Base-by-base conservation (phyloP, 179 eudicot species). In the Vitellaria paradoxa region DNA sequence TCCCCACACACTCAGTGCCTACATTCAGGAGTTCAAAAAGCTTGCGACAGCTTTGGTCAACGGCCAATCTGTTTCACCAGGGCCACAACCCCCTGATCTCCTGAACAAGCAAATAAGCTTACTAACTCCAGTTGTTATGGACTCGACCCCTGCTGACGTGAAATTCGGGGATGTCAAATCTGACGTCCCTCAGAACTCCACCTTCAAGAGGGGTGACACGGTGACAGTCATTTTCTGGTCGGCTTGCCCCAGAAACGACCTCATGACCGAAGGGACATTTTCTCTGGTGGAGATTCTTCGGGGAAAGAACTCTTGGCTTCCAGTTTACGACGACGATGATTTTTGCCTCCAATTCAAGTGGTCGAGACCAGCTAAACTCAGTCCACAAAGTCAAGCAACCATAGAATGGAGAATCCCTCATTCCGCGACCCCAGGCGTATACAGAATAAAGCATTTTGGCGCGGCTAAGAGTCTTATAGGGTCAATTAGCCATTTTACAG, bases 211-310 rank as follows among this genome's bases (percentile, higher is more conserved):
- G 77, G 94, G 93, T 4, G 96, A 88, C 65, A 83, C 76, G 76
- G 98, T 89, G 69, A 82, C 82, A 0, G 91, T 88, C 4, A 80
- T 74, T 73, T 96, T 96, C 83, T 86, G 90, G 91, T 93, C 99
- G 52, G 97, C 97, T 46, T 91, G 98, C 77, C 99, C 99, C 5
- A 88, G 99, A 80, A 95, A 95, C 68, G 97, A 95, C 77, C 97
- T 96, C 79, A 73, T 92, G 94, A 93, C 97, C 2, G 99, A 96
- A 83, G 99, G 98, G 71, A 96, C 98, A n/a, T 96, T 87, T 52
- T 79, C 97, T 62, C 86, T 90, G 17, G 99, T 95, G 60, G 98
- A 95, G 85, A 79, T 81, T 50, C 91, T 93, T 64, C 87, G 62
- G 17, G 92, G 89, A 15, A 75, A 81, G 79, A 87, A 85, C 73